phyloP scores from a whole-genome alignment of 495 filamentous ascomycete species.

The Talaromyces thailandensis region DNA sequence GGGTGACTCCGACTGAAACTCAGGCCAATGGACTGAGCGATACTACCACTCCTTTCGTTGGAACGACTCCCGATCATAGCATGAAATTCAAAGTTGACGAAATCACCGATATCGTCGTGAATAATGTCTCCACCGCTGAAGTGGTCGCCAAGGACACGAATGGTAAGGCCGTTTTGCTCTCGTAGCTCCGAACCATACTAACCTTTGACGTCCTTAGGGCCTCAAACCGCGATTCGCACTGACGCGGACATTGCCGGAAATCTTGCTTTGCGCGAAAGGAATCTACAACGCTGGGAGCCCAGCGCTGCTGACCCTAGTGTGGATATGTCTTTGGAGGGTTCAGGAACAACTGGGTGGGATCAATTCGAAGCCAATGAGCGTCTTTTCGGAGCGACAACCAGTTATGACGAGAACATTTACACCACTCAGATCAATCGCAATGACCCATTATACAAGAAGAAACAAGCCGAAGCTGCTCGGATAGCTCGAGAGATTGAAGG shows the following conservation, averaged over 20 bases:
- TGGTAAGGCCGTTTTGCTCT: constrained; percentile 43
- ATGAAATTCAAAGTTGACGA: constrained; percentile 81
- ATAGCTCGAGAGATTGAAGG: constrained; percentile 87
- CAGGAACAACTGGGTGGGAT: constrained; percentile 60
- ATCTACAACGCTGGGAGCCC: constrained; percentile 81
- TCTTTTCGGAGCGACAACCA: constrained; percentile 75
- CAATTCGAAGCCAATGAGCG: constrained; percentile 88
- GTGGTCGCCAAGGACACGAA: constrained; percentile 52
- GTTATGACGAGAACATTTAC: constrained; percentile 90
- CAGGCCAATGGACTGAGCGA: constrained; percentile 49
- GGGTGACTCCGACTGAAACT: constrained; percentile 42
- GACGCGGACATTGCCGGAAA: constrained; percentile 82
- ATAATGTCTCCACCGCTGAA: constrained; percentile 43
- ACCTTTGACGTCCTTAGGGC: constrained; percentile 20
- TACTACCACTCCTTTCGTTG: constrained; percentile 44
- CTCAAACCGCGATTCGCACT: constrained; percentile 62
- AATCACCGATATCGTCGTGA: constrained; percentile 54
- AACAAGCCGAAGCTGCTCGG: constrained; percentile 64
- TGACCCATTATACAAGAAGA: constrained; percentile 70
- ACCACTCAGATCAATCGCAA: constrained; percentile 81
- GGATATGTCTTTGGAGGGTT: constrained; percentile 61
- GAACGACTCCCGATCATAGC: constrained; percentile 51
- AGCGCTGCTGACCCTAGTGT: constrained; percentile 45
- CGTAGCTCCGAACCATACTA: constrained; percentile 1
- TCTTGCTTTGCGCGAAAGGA: constrained; percentile 58